These are phyloP conservation scores for Stenogyne calaminthoides DNA, from an alignment of 305 asterid genomes.

Conservation along the genomic window DNA sequence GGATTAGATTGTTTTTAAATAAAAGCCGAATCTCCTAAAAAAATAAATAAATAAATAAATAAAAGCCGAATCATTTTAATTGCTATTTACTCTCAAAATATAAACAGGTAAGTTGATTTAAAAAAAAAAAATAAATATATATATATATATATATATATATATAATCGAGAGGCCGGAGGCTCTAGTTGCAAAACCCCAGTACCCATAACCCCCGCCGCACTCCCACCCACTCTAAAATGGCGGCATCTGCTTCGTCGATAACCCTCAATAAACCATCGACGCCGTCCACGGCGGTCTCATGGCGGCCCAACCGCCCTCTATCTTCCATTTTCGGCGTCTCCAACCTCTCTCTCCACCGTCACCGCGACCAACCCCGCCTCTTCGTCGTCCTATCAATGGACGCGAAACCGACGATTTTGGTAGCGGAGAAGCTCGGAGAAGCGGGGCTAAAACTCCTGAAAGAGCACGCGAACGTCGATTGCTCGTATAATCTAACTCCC, in stretches of 20 bases:
- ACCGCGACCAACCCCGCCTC: conserved; percentile 37
- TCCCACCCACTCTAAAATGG: conserved; percentile 36
- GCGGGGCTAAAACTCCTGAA: conserved; percentile 71
- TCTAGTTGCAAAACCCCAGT: conserved; percentile 24
- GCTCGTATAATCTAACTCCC: conserved; percentile 64
- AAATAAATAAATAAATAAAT: too few species aligned
- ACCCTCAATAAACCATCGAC: conserved; percentile 47
- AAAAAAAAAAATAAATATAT: too few species aligned
- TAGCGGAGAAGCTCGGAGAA: conserved; percentile 87
- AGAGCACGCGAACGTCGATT: conserved; percentile 72
- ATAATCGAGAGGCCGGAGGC: background rate
- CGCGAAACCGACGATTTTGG: conserved; percentile 88
- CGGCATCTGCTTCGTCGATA: conserved; percentile 60
- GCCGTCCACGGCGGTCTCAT: conserved; percentile 46
- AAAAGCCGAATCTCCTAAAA: too few species aligned
- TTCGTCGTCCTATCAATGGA: conserved; percentile 71
- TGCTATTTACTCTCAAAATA: too few species aligned
- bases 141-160: background rate
- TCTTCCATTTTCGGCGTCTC: conserved; percentile 45
- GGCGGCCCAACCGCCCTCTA: conserved; percentile 46
- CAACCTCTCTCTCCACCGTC: conserved; percentile 39
- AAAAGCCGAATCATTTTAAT: too few species aligned
- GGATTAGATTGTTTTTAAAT: too few species aligned
- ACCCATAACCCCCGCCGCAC: conserved; percentile 24
- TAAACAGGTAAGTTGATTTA: too few species aligned